phyloP scores from a whole-genome alignment of 139 green algal species.

The Eudorina sp. region DNA sequence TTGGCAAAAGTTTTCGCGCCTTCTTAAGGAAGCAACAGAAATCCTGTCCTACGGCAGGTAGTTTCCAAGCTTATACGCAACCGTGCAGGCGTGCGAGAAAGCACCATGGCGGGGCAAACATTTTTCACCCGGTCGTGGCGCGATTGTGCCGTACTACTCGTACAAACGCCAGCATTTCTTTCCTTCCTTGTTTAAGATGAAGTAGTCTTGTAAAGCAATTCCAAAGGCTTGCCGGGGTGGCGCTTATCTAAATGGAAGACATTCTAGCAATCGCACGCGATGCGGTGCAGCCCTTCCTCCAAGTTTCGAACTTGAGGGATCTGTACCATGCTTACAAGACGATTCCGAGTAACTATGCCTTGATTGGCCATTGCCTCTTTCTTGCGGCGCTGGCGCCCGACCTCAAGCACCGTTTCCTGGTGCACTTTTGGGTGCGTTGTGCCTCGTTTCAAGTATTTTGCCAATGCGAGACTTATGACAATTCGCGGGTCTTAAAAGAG shows the following conservation, averaged over 20 bases:
- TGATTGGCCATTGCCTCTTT: conserved; percentile 37
- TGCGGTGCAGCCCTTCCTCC: background rate
- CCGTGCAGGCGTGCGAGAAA: too few species aligned
- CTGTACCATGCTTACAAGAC: conserved; percentile 16
- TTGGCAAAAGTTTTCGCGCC: background rate
- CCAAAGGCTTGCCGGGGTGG: too few species aligned
- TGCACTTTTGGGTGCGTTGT: conserved; percentile 46
- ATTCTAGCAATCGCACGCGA: background rate
- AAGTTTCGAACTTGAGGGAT: background rate
- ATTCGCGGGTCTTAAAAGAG: too few species aligned
- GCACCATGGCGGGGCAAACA: too few species aligned
- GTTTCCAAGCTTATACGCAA: too few species aligned
- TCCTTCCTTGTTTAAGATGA: too few species aligned
- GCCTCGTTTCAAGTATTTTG: background rate
- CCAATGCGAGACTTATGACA: too few species aligned
- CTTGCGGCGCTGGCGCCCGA: conserved; percentile 5
- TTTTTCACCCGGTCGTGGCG: too few species aligned
- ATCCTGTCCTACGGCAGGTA: too few species aligned
- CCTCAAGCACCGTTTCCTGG: conserved; percentile 28
- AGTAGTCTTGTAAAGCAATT: too few species aligned
- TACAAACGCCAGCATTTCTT: too few species aligned
- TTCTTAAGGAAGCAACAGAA: background rate
- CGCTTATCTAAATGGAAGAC: conserved; percentile 15
- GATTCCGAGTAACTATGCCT: background rate
- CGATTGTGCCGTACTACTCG: too few species aligned